phyloP scores from a whole-genome alignment of 768 basidiomycete species.

The Suillus bovinus region DNA sequence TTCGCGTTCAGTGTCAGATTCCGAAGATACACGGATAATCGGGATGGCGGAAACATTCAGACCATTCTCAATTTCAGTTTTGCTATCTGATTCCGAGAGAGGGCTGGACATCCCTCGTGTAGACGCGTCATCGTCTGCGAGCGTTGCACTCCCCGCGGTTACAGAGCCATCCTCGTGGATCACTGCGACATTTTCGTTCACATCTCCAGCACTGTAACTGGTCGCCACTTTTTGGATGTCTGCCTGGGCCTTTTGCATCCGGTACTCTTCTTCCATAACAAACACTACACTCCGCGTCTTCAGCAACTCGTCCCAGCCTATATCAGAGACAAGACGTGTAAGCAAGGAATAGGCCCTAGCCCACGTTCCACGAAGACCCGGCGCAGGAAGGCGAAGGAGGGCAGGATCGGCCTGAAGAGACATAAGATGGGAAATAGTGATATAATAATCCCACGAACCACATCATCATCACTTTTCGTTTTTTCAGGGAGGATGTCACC shows the following conservation, averaged over 20 bases:
- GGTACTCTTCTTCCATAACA: slow-evolving; percentile 99
- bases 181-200: slow-evolving; percentile 38
- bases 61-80: slow-evolving; percentile 10
- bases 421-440: slow-evolving; percentile 3
- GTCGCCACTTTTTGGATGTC: slow-evolving; percentile 50
- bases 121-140: slow-evolving; percentile 67
- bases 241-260: slow-evolving; percentile 87
- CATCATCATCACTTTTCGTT: slow-evolving; percentile 80
- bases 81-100: slow-evolving; percentile 34
- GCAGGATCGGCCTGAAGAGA: slow-evolving; percentile 82
- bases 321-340: slow-evolving; percentile 86
- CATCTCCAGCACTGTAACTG: slow-evolving; percentile 21
- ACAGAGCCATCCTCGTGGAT: slow-evolving; percentile 69
- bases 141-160: slow-evolving; percentile 28
- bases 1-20: slow-evolving; percentile 57
- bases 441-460: slow-evolving; percentile 42
- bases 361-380: slow-evolving; percentile 94
- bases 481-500: slow-evolving; percentile 89
- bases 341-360: slow-evolving; percentile 91
- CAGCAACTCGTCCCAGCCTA: slow-evolving; percentile 98
- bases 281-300: slow-evolving; percentile 94
- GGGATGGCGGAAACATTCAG: slow-evolving; percentile 42
- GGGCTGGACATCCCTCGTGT: slow-evolving; percentile 55
- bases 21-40: slow-evolving; percentile 77
- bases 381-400: slow-evolving; percentile 91